A percentile compares a stretch with the other conserved stretches of the same genome.
phyloP scores from a whole-genome alignment of 345 rosid species.

The Rhodamnia rubescens region DNA sequence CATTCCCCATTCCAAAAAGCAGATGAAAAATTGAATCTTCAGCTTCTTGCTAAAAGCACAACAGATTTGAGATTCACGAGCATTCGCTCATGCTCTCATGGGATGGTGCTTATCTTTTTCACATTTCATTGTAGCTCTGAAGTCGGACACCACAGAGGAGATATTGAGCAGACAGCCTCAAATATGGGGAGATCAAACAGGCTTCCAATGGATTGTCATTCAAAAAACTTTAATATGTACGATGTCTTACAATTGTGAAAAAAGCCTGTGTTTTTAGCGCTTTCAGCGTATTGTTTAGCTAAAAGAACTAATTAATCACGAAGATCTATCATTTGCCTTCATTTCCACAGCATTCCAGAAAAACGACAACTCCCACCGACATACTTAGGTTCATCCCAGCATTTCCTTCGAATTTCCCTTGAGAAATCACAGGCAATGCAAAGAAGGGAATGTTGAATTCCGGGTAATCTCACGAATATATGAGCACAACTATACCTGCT shows the following conservation, averaged over 20 bases:
- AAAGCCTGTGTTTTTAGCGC: neutral
- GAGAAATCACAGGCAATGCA: neutral
- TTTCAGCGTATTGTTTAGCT: neutral
- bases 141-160: neutral
- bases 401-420: neutral
- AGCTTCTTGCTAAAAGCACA: neutral
- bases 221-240: neutral
- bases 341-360: neutral
- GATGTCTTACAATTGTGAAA: neutral
- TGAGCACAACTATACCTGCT: conserved; percentile 23
- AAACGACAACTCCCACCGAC: neutral
- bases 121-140: neutral
- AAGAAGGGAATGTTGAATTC: neutral
- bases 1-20: neutral
- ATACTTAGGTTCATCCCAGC: neutral
- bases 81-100: neutral
- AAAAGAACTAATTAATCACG: neutral
- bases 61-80: neutral
- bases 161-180: neutral
- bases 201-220: neutral
- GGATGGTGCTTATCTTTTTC: too few species aligned
- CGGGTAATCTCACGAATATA: neutral
- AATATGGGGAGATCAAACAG: neutral
- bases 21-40: neutral
- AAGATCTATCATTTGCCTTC: neutral